Conservation (phyloP, 2,329 filamentous ascomycete genomes). For the Cercospora sp. region DNA sequence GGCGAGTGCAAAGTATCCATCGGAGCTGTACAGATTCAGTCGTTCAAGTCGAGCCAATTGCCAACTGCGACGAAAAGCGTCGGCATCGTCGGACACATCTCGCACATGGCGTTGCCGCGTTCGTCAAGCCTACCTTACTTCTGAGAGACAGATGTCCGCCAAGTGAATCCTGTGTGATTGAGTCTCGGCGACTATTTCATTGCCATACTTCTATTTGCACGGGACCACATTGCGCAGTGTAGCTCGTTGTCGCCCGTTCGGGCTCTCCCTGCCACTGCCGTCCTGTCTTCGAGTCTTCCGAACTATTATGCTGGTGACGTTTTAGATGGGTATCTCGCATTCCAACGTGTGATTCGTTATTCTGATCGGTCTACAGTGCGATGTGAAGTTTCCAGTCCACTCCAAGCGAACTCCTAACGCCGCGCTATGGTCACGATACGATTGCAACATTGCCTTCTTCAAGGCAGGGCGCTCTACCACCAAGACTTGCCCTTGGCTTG, state of each 20-base stretch:
- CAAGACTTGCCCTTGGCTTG: conserved; percentile 19
- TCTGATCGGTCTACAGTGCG: conserved; percentile 5
- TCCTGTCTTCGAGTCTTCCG: neutral
- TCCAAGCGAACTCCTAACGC: conserved; percentile 9
- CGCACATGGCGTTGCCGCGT: neutral
- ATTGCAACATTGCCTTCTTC: neutral
- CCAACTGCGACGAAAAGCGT: neutral
- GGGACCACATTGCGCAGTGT: neutral
- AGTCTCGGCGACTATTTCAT: neutral
- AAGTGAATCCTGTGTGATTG: neutral
- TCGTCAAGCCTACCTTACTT: neutral
- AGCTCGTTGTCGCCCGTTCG: neutral
- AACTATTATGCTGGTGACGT: neutral
- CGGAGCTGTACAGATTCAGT: neutral
- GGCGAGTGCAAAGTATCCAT: neutral
- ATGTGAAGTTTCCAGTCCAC: neutral
- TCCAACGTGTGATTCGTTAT: conserved; percentile 8
- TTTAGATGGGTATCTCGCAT: neutral
- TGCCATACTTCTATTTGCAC: neutral
- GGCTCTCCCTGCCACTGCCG: neutral
- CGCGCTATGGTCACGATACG: conserved; percentile 12
- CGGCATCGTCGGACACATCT: neutral
- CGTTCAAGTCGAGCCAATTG: no score
- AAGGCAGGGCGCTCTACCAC: conserved; percentile 3
- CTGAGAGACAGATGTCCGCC: neutral